Evolutionary conservation across 768 basidiomycete species (phyloP).

Genomic region (Kwoniella europaea): DNA sequence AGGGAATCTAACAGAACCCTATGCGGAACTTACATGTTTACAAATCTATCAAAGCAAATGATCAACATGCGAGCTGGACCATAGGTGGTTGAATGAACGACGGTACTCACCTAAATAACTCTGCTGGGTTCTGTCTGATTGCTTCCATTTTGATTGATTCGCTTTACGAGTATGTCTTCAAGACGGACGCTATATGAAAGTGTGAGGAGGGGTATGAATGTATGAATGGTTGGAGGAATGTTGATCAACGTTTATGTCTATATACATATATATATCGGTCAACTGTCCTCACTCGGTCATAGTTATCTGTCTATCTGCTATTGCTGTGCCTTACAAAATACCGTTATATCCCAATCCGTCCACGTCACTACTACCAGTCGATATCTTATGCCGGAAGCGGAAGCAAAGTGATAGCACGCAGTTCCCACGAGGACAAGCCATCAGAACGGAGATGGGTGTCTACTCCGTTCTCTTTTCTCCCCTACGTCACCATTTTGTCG

Average conservation of each 20-base stretch:
- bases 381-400: constrained; percentile 16
- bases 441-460: background rate
- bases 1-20: too few relatives aligned
- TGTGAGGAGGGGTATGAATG: background rate
- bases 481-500: background rate
- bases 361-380: constrained; percentile 4
- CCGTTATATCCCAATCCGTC: constrained; percentile 9
- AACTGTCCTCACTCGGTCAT: background rate
- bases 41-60: constrained; percentile 30
- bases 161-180: background rate
- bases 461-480: background rate
- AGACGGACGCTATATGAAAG: background rate
- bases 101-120: constrained; percentile 47
- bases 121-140: constrained; percentile 52
- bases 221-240: background rate
- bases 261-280: too few relatives aligned
- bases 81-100: background rate
- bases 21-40: constrained; percentile 47
- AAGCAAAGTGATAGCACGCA: constrained; percentile 2
- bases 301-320: background rate
- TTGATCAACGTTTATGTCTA: background rate
- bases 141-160: constrained; percentile 43
- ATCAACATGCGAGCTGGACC: constrained; percentile 14
- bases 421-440: background rate
- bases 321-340: background rate